Evolutionary conservation across 2,329 filamentous ascomycete genomes (phyloP), one percentile per base, ranked within the genome.

Genomic region (Exophiala alcalophila): DNA sequence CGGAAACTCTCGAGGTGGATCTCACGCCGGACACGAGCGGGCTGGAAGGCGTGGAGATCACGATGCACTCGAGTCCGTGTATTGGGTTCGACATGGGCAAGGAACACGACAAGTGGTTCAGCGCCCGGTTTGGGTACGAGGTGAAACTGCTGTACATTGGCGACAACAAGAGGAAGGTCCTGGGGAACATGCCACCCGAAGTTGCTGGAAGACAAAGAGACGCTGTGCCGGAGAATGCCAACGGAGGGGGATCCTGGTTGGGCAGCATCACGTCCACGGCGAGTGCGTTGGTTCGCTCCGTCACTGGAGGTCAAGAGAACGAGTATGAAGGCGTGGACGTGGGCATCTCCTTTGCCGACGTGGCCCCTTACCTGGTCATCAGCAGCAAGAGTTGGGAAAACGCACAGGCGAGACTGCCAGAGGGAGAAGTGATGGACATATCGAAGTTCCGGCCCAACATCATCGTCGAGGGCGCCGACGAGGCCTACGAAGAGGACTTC

Each of bases 401-500:
- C 23, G 60, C 61, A 4, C 34, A 46, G 18, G 23, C 30, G 7
- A 72, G 80, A 3, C 63, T 87, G 4, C 65, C 72, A 0, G 60
- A 60, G 0, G 68, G 65, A 9, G 62, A 72, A 20, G 57, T 66
- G 14, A 73, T 84, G 66, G 80, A 83, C 39, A 77, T 84, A 59
- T 74, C 73, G 26, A 84, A 83, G 55, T 85, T 88, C 61, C 77
- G 85, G 24, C 82, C 84, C 1, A 89, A 87, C 59, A 76, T 89
- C 32, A 79, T 89, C 1, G 64, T 88, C 1, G 74, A 76, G 25
- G 80, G 79, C 2, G 72, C 76, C 4, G 61, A 64, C 7, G 65
- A 52, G 16, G 63, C 77, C 1, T 89, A 77, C 59, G 81, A 82
- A 9, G 84, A 89, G 61, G 84, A 89, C 59, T 86, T 76, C 57